Evolutionary conservation across 2,329 filamentous ascomycete species (phyloP), one percentile per base, ranked within the genome.

Genomic region (Penicillium sp.): DNA sequence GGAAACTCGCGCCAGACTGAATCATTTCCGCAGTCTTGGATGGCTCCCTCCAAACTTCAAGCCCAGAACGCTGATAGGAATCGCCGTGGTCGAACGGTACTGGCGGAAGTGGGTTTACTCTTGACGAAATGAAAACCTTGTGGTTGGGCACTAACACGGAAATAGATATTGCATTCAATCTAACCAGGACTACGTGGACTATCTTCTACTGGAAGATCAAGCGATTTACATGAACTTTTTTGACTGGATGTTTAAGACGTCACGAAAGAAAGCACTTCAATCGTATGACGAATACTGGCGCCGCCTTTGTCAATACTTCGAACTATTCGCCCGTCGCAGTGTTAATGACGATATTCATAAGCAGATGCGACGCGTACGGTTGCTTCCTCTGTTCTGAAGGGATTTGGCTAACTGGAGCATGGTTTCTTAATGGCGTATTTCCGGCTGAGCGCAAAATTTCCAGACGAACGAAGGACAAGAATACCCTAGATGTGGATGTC

Each of bases 171-270:
- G 29, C 7, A 64, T 68, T 55, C 37, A 67, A 16, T 69, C 48
- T 45, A 61, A 69, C 2, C 0, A 61, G 50, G 64, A 67, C 42
- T 69, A 71, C 19, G 42, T 67, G 1, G 50, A 65, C 42, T 66
- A 58, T 54, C 64, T 69, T 50, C 60, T 69, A 1, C 46, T 56
- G 9, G 65, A 67, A 16, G 62, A 70, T 45, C 23, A 61, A 51
- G 54, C 60, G 13, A 66, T 68, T 44, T 67, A 69, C 5, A 68
- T 67, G 33, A 67, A 67, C 42, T 66, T 71, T 53, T 69, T 70
- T 26, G 55, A 69, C 29, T 69, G 26, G 65, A 69, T 69, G 27
- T 66, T 39, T 3, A 69, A 55, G 25, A 67, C 51, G n/a, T 69
- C 55, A 53, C 43, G 54, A 56, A 37, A 67, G 59, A 69, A 68